Conservation (phyloP, 75 land plant genomes). For the Cunninghamia lanceolata region DNA sequence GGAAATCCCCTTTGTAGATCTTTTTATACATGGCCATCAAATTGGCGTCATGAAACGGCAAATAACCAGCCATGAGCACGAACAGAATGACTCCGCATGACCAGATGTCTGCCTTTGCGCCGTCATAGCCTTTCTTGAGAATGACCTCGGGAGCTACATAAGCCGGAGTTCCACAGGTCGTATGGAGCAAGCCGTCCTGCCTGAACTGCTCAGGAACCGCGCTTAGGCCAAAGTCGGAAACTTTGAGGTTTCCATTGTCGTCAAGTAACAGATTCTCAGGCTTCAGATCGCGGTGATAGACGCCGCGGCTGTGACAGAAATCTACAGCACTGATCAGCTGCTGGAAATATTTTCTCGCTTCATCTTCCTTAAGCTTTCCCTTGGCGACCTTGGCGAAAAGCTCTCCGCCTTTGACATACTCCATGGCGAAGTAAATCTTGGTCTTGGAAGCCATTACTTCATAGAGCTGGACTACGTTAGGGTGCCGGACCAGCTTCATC, state of each 20-base stretch:
- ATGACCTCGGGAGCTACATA: conserved; percentile 79
- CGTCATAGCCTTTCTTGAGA: conserved; percentile 58
- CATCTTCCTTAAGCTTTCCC: conserved; percentile 28
- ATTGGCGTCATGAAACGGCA: conserved; percentile 68
- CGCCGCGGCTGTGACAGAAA: conserved; percentile 65
- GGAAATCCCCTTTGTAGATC: conserved; percentile 66
- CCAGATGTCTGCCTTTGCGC: conserved; percentile 74
- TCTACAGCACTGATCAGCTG: conserved; percentile 58
- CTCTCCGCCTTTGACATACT: conserved; percentile 62
- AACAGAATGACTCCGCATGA: conserved; percentile 70
- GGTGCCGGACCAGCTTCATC: conserved; percentile 77
- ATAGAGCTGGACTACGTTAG: conserved; percentile 73
- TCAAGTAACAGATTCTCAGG: conserved; percentile 15
- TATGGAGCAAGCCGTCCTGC: conserved; percentile 63
- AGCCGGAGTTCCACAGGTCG: conserved; percentile 68
- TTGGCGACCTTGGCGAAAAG: conserved; percentile 42
- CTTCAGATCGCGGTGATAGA: conserved; percentile 40
- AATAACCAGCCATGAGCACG: conserved; percentile 53
- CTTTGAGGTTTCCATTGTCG: conserved; percentile 37
- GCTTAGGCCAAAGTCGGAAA: conserved; percentile 63
- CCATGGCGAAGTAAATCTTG: conserved; percentile 72
- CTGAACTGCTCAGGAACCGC: conserved; percentile 43
- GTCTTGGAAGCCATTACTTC: conserved; percentile 78
- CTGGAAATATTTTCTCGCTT: conserved; percentile 53
- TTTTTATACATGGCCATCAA: conserved; percentile 52